A percentile compares a stretch with the other conserved stretches of the same genome.
Conservation (phyloP, 768 basidiomycete genomes). For the Pisolithus orientalis region DNA sequence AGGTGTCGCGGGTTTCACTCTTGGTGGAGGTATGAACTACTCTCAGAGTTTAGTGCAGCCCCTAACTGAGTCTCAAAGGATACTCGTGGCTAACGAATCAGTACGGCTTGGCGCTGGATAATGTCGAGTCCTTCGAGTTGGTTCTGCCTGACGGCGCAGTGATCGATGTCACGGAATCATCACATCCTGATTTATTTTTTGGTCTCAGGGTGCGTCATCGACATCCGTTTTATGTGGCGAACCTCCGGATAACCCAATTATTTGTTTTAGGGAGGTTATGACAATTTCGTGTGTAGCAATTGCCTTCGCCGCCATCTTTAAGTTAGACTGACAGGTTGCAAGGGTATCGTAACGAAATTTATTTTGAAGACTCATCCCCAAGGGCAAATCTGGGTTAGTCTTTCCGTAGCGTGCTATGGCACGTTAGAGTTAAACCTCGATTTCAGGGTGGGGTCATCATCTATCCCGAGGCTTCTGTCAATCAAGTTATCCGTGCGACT, state of each 20-base stretch:
- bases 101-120: slow-evolving; percentile 52
- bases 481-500: slow-evolving; percentile 12
- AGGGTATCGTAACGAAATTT: slow-evolving; percentile 58
- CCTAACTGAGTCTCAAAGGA: slow-evolving; percentile 23
- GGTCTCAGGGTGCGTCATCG: slow-evolving; percentile 32
- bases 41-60: background rate
- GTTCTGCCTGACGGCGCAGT: slow-evolving; percentile 49
- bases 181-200: slow-evolving; percentile 36
- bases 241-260: too few relatives aligned
- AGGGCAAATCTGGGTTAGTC: slow-evolving; percentile 53
- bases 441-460: slow-evolving; percentile 45
- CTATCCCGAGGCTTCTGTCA: slow-evolving; percentile 9
- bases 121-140: slow-evolving; percentile 47
- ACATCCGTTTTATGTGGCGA: background rate
- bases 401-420: background rate
- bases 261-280: slow-evolving; percentile 46
- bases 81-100: slow-evolving; percentile 62
- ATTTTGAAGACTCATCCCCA: slow-evolving; percentile 50
- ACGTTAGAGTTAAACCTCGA: background rate
- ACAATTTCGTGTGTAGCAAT: slow-evolving; percentile 43
- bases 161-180: slow-evolving; percentile 23
- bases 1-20: slow-evolving; percentile 50
- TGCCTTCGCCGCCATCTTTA: background rate
- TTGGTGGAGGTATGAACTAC: slow-evolving; percentile 45
- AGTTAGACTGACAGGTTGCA: background rate